Conservation (phyloP, 768 basidiomycete species). For the Neoboletus brunneissimus region DNA sequence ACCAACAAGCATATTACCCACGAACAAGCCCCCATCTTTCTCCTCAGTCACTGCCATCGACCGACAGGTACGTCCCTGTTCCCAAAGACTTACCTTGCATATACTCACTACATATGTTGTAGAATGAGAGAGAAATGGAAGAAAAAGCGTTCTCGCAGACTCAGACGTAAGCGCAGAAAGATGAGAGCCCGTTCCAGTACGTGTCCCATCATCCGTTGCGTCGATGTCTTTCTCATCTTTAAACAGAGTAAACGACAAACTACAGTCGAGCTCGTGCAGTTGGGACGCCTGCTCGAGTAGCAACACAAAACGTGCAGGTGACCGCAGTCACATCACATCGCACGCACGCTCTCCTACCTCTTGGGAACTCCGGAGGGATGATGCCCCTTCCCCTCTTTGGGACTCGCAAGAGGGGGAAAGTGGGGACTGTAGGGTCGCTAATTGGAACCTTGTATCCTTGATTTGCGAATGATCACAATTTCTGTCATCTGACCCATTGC, state of each 20-base stretch:
- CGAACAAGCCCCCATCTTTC: constrained; percentile 3
- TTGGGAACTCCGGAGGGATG: constrained; percentile 21
- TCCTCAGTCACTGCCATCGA: constrained; percentile 33
- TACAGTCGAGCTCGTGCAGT: constrained; percentile 30
- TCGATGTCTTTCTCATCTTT: neutral
- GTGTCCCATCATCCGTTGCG: constrained; percentile 32
- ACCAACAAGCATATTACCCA: constrained; percentile 27
- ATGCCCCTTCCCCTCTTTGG: constrained; percentile 19
- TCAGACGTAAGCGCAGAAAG: constrained; percentile 93
- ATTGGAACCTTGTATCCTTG: constrained; percentile 24
- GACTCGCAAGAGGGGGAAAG: constrained; percentile 18
- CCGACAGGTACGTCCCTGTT: constrained; percentile 23
- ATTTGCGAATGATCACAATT: constrained; percentile 16
- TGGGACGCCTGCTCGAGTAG: constrained; percentile 12
- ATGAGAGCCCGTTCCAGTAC: constrained; percentile 92
- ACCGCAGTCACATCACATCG: constrained; percentile 18
- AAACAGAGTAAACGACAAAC: constrained; percentile 36
- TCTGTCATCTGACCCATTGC: neutral
- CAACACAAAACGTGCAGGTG: constrained; percentile 15
- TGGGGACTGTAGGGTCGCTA: constrained; percentile 25
- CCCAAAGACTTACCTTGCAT: neutral
- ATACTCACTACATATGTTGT: neutral
- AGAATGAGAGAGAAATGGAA: constrained; percentile 98
- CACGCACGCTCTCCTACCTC: constrained; percentile 29
- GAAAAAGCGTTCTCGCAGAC: constrained; percentile 92